Base-by-base conservation (phyloP, 1,284 basidiomycete species). In the Microbotryum lychnidis-dioicae region DNA sequence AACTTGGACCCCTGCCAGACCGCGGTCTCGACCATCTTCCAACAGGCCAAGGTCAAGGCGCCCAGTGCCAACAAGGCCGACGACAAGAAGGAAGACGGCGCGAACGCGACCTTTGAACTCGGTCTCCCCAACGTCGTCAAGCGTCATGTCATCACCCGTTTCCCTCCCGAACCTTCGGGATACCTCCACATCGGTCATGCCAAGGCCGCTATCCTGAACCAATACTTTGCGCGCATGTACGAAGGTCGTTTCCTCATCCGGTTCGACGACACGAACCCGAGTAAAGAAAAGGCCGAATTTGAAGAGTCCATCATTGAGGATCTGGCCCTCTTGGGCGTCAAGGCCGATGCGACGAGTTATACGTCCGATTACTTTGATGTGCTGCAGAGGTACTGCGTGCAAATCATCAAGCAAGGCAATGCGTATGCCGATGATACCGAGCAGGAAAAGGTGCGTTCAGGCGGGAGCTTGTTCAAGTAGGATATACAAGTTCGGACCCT, bases 101-200 rank as follows among this genome's bases (percentile, higher is more conserved):
- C 68, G 16, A 72, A 71, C 9, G 86, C 88, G 29, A 85, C 86
- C 14, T 97, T 99, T 75, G 85, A 93, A 54, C 83, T 97, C 25
- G 94, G 92, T 64, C 80, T 99, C 37, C 86, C 88, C 70, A 82
- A 84, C 74, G 94, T 93, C 45, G 82, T 87, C 66, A 84, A 89
- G 72, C 92, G 93, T 55, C 80, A 93, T 73, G 96, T 99, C 49
- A 89, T 97, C 31, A 97, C 96, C 4, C 87, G 96, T 63, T 96
- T 98, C 78, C 94, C 96, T 49, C 96, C 96, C 37, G 96, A 98
- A 80, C 96, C 96, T 7, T 90, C 87, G 72, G n/a, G 96, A 65
- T 99, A 97, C 78, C 83, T 99, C 60, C 96, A 99, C 77, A 94
- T 99, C 65, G 96, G 96, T 16, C 96, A 99, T 76, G 85, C 92